Conservation (phyloP, 2,329 filamentous ascomycete species). For the Ambrosiella xylebori region DNA sequence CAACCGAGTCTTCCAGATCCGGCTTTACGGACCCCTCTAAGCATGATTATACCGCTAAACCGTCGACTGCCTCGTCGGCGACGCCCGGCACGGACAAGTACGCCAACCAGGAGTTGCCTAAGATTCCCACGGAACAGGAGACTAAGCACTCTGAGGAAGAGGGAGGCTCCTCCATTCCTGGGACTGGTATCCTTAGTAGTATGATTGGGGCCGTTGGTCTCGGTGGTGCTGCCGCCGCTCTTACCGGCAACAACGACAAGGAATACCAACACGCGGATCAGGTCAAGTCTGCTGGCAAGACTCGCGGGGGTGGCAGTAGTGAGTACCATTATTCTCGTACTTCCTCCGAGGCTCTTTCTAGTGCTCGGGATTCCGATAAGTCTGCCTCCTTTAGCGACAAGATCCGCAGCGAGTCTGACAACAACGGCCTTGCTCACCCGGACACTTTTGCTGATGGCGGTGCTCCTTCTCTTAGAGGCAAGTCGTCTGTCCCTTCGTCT, state of each 20-base stretch:
- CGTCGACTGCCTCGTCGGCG: not conserved
- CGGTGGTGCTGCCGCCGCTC: slow-evolving; percentile 7
- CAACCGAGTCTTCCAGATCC: not conserved
- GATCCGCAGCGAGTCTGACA: not conserved
- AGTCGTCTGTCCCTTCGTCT: not conserved
- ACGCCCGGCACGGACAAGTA: not conserved
- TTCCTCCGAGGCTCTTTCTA: not conserved
- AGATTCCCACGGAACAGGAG: not conserved
- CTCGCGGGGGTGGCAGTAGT: not conserved
- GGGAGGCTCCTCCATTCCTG: not conserved
- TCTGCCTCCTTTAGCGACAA: not conserved
- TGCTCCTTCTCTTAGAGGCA: not conserved
- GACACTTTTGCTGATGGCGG: not conserved
- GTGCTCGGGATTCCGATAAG: not conserved
- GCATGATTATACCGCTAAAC: not conserved
- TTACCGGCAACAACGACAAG: not conserved
- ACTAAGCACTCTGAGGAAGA: not conserved
- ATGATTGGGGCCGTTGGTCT: slow-evolving; percentile 10
- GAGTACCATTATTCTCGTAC: not conserved
- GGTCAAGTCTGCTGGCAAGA: not conserved
- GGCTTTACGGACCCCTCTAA: not conserved
- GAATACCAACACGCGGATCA: not conserved
- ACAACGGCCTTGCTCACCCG: not conserved
- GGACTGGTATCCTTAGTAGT: slow-evolving; percentile 4
- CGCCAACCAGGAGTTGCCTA: not conserved